A percentile compares a stretch with the other conserved stretches of the same genome.
Conservation (phyloP, 148 eudicot genomes). For the Diospyros lotus region DNA sequence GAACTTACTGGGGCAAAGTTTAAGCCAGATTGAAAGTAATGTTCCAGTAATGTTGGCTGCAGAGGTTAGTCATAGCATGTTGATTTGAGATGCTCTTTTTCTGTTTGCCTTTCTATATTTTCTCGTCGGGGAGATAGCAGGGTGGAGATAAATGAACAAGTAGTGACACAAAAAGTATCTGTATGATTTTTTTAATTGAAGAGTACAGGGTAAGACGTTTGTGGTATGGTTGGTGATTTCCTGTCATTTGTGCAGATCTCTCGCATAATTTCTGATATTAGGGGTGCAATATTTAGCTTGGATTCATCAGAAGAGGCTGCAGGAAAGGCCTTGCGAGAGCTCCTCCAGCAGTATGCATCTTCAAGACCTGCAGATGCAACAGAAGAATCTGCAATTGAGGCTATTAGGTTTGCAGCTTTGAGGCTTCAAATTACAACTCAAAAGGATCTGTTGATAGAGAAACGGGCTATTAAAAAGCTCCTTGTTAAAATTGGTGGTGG, state of each 20-base stretch:
- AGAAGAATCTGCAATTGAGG: slow-evolving; percentile 25
- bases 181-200: no score
- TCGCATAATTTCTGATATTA: slow-evolving; percentile 28
- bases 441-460: slow-evolving; percentile 35
- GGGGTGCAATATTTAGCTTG: slow-evolving; percentile 23
- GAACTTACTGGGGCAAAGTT: slow-evolving; percentile 47
- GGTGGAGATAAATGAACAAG: neutral
- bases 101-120: neutral
- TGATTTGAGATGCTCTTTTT: slow-evolving; percentile 7
- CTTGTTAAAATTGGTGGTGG: slow-evolving; percentile 22
- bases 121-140: neutral
- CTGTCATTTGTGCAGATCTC: slow-evolving; percentile 31
- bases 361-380: slow-evolving; percentile 16
- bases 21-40: slow-evolving; percentile 61
- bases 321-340: slow-evolving; percentile 26
- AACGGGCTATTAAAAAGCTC: slow-evolving; percentile 37
- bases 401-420: slow-evolving; percentile 23
- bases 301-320: slow-evolving; percentile 43
- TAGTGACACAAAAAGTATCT: no score
- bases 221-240: neutral
- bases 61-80: slow-evolving; percentile 41
- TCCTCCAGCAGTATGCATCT: slow-evolving; percentile 28
- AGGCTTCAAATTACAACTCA: slow-evolving; percentile 38
- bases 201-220: neutral
- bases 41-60: slow-evolving; percentile 61